Percentiles rank a stretch among this genome's conserved stretches.
Evolutionary conservation across 176 grass and related monocot genomes (phyloP).

Genomic region (Juncus effusus): DNA sequence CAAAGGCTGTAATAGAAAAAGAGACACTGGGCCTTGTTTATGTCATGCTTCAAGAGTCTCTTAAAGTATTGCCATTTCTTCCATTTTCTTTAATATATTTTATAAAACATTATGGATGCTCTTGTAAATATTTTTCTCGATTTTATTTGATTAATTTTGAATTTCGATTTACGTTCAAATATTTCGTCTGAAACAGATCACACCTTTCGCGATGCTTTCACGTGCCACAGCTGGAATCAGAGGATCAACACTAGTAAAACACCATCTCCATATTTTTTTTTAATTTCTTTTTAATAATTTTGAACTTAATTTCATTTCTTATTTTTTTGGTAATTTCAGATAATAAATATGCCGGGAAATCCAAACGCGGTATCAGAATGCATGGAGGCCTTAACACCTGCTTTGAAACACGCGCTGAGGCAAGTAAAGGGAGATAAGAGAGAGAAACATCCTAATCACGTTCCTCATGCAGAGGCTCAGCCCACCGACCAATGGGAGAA

Average conservation of each 20-base stretch:
- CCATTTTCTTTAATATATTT: slow-evolving; percentile 4
- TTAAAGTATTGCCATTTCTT: slow-evolving; percentile 54
- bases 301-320: background rate
- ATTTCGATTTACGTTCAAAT: slow-evolving; percentile 9
- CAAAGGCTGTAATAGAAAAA: slow-evolving; percentile 81
- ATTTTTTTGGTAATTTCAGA: slow-evolving; percentile 35
- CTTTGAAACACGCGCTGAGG: slow-evolving; percentile 67
- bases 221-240: slow-evolving; percentile 70
- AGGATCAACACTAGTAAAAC: slow-evolving; percentile 73
- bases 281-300: background rate
- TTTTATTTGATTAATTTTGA: background rate
- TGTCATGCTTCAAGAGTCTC: slow-evolving; percentile 89
- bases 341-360: slow-evolving; percentile 97
- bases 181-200: slow-evolving; percentile 42
- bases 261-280: background rate
- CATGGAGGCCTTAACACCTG: slow-evolving; percentile 65
- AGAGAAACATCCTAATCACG: slow-evolving; percentile 79
- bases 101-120: background rate
- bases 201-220: slow-evolving; percentile 89
- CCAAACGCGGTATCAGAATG: slow-evolving; percentile 86
- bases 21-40: slow-evolving; percentile 71
- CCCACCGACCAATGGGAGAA: slow-evolving; percentile 67
- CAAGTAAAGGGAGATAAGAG: slow-evolving; percentile 87
- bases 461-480: slow-evolving; percentile 45
- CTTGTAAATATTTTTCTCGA: slow-evolving; percentile 1